phyloP scores from a whole-genome alignment of 768 basidiomycete species.

The Boletus vinaceobasis region DNA sequence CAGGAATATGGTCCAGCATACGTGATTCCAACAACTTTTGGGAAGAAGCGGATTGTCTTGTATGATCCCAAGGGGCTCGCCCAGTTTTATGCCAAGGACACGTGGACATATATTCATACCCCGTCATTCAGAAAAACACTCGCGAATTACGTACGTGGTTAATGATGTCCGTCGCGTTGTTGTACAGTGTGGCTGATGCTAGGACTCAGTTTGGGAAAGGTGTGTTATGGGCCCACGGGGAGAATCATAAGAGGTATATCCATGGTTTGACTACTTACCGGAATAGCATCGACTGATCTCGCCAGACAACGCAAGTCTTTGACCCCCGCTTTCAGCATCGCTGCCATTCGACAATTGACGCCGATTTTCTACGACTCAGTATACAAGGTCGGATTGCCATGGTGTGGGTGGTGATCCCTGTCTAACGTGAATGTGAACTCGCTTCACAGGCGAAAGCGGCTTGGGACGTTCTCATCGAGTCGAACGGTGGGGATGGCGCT shows the following conservation, averaged over 20 bases:
- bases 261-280: no score
- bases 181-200: not conserved
- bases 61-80: constrained; percentile 40
- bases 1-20: constrained; percentile 18
- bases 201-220: constrained; percentile 25
- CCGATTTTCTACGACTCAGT: constrained; percentile 40
- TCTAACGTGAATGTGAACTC: not conserved
- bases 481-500: constrained; percentile 7
- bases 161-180: no score
- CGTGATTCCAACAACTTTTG: constrained; percentile 13
- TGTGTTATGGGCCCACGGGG: constrained; percentile 33
- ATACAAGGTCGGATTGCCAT: constrained; percentile 5
- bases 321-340: constrained; percentile 37
- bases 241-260: constrained; percentile 43
- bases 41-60: constrained; percentile 10
- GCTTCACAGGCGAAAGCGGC: not conserved
- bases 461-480: constrained; percentile 29
- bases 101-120: constrained; percentile 39
- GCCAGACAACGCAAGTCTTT: constrained; percentile 36
- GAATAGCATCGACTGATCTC: no score
- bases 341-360: constrained; percentile 36
- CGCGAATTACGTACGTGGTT: constrained; percentile 14
- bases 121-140: constrained; percentile 31
- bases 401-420: no score
- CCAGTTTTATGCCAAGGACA: constrained; percentile 12